Evolutionary conservation across 768 basidiomycete genomes (phyloP).

Genomic region (Rubroboletus pulcherrimus): DNA sequence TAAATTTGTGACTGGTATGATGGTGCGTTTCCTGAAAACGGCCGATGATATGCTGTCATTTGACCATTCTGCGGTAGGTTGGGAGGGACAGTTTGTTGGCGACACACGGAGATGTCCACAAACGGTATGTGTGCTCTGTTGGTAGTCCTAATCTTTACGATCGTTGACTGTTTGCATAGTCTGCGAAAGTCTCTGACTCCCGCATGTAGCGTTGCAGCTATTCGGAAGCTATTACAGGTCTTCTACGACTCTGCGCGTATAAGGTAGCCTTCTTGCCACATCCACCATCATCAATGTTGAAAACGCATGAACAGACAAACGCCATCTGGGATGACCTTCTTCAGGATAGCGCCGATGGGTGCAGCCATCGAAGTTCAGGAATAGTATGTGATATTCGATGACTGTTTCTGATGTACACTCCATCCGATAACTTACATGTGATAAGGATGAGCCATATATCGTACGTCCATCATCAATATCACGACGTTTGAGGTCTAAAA

Average conservation of each 20-base stretch:
- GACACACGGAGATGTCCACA: constrained; percentile 18
- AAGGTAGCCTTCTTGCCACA: constrained; percentile 26
- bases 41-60: background rate
- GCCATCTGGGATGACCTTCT: constrained; percentile 29
- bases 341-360: constrained; percentile 24
- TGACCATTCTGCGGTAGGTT: constrained; percentile 2
- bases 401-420: background rate
- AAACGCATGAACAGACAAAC: constrained; percentile 24
- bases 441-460: constrained; percentile 45
- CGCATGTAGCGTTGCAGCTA: constrained; percentile 38
- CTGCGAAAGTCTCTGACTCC: constrained; percentile 37
- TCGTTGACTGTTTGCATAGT: constrained; percentile 5
- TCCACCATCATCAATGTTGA: background rate
- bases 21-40: constrained; percentile 17
- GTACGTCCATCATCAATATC: constrained; percentile 23
- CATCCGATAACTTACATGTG: background rate
- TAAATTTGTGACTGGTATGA: constrained; percentile 27
- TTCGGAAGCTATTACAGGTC: constrained; percentile 32
- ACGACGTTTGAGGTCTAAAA: background rate
- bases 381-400: constrained; percentile 31
- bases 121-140: constrained; percentile 2
- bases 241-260: constrained; percentile 39
- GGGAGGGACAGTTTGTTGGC: constrained; percentile 14
- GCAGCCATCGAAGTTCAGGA: constrained; percentile 44
- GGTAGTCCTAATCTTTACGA: background rate